phyloP scores from a whole-genome alignment of 805 yeast genomes.

The Phaffomyces opuntiae region DNA sequence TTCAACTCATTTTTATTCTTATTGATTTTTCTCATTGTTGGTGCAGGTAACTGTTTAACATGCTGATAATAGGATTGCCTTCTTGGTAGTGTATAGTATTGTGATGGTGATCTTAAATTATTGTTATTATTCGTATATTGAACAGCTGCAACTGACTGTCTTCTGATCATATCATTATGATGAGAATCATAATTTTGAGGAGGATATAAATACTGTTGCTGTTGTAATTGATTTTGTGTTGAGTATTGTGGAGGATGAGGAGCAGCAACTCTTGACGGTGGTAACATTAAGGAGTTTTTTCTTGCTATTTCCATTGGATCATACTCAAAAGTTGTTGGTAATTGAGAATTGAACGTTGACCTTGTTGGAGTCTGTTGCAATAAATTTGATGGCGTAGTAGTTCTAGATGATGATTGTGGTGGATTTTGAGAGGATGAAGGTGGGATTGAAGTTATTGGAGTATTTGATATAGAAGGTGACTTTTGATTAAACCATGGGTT shows the following conservation, averaged over 20 bases:
- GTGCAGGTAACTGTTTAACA: conserved; percentile 35
- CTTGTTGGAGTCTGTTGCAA: conserved; percentile 18
- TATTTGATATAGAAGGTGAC: conserved; percentile 9
- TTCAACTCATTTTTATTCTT: conserved; percentile 41
- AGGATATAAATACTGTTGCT: neutral
- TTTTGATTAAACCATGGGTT: conserved; percentile 22
- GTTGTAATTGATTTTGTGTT: neutral
- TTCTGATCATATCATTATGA: conserved; percentile 26
- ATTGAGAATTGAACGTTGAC: conserved; percentile 24
- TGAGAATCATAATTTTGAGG: conserved; percentile 21
- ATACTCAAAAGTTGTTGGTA: conserved; percentile 46
- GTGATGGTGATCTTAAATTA: conserved; percentile 11
- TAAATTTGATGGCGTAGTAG: neutral
- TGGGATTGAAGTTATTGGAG: conserved; percentile 1
- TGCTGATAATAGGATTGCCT: conserved; percentile 23
- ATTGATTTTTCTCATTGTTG: conserved; percentile 37
- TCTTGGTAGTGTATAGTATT: conserved; percentile 11
- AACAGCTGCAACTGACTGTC: conserved; percentile 31
- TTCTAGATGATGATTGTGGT: neutral
- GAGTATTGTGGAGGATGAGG: conserved; percentile 29
- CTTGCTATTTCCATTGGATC: conserved; percentile 21
- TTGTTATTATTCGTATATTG: conserved; percentile 11
- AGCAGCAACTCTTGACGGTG: conserved; percentile 39
- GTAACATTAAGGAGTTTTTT: conserved; percentile 26
- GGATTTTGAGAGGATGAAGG: conserved; percentile 1